Evolutionary conservation across 2,329 filamentous ascomycete genomes (phyloP).

Genomic region (Purpureocillium takamizusanense): DNA sequence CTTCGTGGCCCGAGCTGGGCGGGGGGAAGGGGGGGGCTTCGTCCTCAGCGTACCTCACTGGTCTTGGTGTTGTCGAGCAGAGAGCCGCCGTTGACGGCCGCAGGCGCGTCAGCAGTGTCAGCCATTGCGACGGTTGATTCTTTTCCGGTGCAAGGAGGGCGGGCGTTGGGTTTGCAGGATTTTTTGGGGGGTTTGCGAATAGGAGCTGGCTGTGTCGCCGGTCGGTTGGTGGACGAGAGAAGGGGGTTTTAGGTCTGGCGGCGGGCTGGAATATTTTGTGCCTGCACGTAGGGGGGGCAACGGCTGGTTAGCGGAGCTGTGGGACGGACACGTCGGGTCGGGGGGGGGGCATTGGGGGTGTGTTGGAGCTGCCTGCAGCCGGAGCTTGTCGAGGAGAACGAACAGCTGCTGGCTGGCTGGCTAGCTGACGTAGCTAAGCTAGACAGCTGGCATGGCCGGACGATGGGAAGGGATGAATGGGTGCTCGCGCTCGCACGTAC

Average conservation of each 20-base stretch:
- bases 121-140: slow-evolving; percentile 12
- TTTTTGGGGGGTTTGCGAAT: background rate
- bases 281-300: slow-evolving; percentile 4
- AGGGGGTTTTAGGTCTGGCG: slow-evolving; percentile 2
- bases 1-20: slow-evolving; percentile 4
- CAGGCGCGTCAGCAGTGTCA: slow-evolving; percentile 18
- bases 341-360: too few relatives aligned
- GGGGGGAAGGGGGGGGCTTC: slow-evolving; percentile 1
- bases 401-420: too few relatives aligned
- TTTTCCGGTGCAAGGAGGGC: background rate
- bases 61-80: slow-evolving; percentile 37
- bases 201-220: too few relatives aligned
- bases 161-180: background rate
- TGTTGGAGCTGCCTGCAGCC: too few relatives aligned
- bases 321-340: too few relatives aligned
- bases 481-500: too few relatives aligned
- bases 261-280: slow-evolving; percentile 4
- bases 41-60: slow-evolving; percentile 39
- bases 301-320: slow-evolving; percentile 1
- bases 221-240: background rate
- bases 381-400: too few relatives aligned
- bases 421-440: too few relatives aligned
- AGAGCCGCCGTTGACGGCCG: slow-evolving; percentile 36
- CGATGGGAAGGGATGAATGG: too few relatives aligned
- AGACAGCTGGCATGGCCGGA: too few relatives aligned